A percentile compares a stretch with the other conserved stretches of the same genome.
Conservation (phyloP, 768 basidiomycete species). For the Leccinum subgranulosum region DNA sequence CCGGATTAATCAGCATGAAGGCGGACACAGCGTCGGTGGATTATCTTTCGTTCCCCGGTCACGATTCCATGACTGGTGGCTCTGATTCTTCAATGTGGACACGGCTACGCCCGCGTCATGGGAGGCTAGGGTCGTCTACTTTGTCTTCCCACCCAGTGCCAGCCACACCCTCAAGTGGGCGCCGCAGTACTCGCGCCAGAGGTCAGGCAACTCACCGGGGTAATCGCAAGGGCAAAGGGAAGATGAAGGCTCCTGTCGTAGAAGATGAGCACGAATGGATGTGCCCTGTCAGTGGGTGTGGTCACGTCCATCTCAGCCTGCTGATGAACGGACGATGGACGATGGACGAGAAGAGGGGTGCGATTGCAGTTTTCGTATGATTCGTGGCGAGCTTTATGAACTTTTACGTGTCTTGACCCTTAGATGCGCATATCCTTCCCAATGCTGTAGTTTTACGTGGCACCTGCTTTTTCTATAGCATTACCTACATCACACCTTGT, state of each 20-base stretch:
- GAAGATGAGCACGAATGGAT: constrained; percentile 56
- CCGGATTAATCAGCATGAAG: constrained; percentile 14
- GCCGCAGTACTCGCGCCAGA: constrained; percentile 3
- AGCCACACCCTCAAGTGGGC: constrained; percentile 5
- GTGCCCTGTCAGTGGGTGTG: constrained; percentile 64
- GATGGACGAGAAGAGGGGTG: constrained; percentile 47
- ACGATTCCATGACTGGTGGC: constrained; percentile 30
- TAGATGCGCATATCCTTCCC: constrained; percentile 2
- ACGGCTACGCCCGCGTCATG: constrained; percentile 50
- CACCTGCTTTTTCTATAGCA: constrained; percentile 2
- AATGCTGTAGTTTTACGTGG: constrained; percentile 3
- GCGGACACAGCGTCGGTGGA: constrained; percentile 6
- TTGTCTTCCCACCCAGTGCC: constrained; percentile 4
- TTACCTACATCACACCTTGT: constrained; percentile 18
- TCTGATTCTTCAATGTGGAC: constrained; percentile 47
- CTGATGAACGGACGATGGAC: constrained; percentile 58
- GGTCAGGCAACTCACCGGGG: constrained; percentile 6
- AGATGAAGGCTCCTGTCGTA: constrained; percentile 33
- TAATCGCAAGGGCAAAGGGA: constrained; percentile 34
- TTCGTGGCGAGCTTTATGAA: constrained; percentile 7
- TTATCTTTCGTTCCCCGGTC: constrained; percentile 6
- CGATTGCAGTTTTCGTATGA: constrained; percentile 40
- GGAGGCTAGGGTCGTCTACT: constrained; percentile 5
- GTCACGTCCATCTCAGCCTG: constrained; percentile 51
- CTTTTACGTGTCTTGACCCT: constrained; percentile 13